Evolutionary conservation across 805 yeast genomes (phyloP), one percentile per base, ranked within the genome.

Genomic region (Candida parachauliodes): DNA sequence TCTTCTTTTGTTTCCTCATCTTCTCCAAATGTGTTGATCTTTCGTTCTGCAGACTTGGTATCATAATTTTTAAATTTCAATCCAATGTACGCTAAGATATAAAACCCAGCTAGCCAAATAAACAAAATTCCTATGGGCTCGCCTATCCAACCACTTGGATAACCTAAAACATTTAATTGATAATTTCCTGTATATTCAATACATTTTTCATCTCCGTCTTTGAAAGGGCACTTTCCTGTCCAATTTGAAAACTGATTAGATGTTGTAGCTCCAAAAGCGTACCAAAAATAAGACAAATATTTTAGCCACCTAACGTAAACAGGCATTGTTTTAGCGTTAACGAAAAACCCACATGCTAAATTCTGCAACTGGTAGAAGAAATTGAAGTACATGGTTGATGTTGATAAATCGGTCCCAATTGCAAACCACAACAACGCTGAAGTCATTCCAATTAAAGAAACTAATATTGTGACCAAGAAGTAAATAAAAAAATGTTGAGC

Each of bases 271-370:
- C 93, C 93, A 57, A 83, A 83, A 0, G 80, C 81, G 52, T 83
- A 86, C 86, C 89, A 88, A 36, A 82, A 69, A 52, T 76, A 83
- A 0, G 91, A 80, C 40, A 81, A 62, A 56, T 83, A 87, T 53
- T 83, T 84, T 4, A 81, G 72, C 96, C 96, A 87, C 24, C 87
- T 69, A 9, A 87, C 94, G 50, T 88, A 88, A 1, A 84, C 94
- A 0, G 95, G 95, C 79, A 85, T 72, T 1, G 76, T 70, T 8
- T 68, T 65, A 1, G 88, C 76, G 54, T 86, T 85, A 15, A 81
- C 83, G 50, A 83, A 86, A 58, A 77, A 84, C 1, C 95, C 96
- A 55, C 87, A 81, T 0, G 87, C 86, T 69, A 83, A 74, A 37
- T 84, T 76, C 50, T 85, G 87, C 20, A 83, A 61, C 23, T 88